phyloP scores from a whole-genome alignment of 1,284 basidiomycete genomes.

The Testicularia cyperi region DNA sequence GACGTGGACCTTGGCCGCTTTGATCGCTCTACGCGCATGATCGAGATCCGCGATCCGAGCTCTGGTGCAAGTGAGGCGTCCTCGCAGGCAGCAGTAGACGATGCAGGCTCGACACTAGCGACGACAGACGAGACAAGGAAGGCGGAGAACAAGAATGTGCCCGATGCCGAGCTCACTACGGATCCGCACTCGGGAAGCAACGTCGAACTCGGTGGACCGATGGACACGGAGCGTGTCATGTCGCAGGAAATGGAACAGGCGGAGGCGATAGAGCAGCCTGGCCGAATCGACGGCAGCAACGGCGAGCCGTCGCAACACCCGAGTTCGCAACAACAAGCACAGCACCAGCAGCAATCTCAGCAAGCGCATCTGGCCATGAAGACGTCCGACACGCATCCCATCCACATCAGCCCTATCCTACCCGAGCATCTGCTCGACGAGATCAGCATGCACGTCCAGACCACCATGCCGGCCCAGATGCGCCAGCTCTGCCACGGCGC shows the following conservation, averaged over 20 bases:
- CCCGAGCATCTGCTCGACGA: conserved; percentile 31
- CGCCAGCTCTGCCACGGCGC: conserved; percentile 1
- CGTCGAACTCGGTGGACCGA: conserved; percentile 31
- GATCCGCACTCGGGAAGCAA: conserved; percentile 18
- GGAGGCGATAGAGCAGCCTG: conserved; percentile 22
- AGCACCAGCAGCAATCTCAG: conserved; percentile 9
- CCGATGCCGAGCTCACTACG: conserved; percentile 5
- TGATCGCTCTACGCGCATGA: conserved; percentile 28
- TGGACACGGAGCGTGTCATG: conserved; percentile 30
- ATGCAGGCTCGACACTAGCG: neutral
- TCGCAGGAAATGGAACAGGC: conserved; percentile 34
- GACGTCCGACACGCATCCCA: conserved; percentile 56
- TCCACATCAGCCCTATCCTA: conserved; percentile 49
- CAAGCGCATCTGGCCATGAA: conserved; percentile 41
- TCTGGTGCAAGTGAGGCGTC: too few species aligned
- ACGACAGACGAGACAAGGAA: too few species aligned
- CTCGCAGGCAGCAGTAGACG: neutral
- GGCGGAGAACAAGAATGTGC: conserved; percentile 1
- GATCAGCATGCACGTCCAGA: conserved; percentile 30
- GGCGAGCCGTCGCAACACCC: too few species aligned
- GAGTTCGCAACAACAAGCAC: conserved; percentile 1
- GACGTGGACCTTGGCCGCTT: conserved; percentile 18
- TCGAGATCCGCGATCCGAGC: conserved; percentile 5
- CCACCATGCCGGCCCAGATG: conserved; percentile 15
- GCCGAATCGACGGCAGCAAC: conserved; percentile 3